These are phyloP conservation scores for Erysimum pusillum DNA, from an alignment of 441 rosid genomes.

Conservation along the genomic window DNA sequence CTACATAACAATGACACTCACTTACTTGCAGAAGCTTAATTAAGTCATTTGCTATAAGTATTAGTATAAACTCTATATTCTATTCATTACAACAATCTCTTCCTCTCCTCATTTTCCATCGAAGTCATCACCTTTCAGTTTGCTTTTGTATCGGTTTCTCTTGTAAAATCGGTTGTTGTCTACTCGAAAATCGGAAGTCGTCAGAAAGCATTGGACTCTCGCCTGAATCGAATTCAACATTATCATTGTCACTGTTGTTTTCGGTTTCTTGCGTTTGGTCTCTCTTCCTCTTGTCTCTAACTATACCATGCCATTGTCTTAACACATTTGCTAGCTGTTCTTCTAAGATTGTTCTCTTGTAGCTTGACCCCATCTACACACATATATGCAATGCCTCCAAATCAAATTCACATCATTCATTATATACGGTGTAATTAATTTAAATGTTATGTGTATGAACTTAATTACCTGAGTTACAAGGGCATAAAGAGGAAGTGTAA, in stretches of 20 bases:
- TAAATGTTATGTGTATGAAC: neutral
- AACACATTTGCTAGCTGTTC: constrained; percentile 55
- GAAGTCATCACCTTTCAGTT: constrained; percentile 1
- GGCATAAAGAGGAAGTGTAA: constrained; percentile 82
- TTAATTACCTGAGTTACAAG: constrained; percentile 69
- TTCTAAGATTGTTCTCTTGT: constrained; percentile 57
- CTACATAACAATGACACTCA: neutral
- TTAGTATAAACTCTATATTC: neutral
- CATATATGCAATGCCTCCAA: neutral
- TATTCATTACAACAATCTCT: constrained; percentile 2
- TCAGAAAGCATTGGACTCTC: neutral
- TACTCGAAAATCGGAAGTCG: constrained; percentile 13
- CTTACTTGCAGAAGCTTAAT: constrained; percentile 18
- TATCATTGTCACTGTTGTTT: neutral
- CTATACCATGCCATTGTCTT: constrained; percentile 57
- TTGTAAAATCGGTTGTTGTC: constrained; percentile 20
- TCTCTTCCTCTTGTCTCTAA: constrained; percentile 52
- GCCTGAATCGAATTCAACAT: neutral
- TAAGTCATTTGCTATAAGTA: neutral
- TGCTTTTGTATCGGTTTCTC: constrained; percentile 5
- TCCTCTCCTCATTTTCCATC: constrained; percentile 8
- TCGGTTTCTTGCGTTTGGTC: neutral
- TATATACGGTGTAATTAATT: neutral
- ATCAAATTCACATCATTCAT: neutral
- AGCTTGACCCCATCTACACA: constrained; percentile 73